A percentile compares a stretch with the other conserved stretches of the same genome.
phyloP scores from a whole-genome alignment of 139 green algal genomes.

The Chlamydomonas incerta region DNA sequence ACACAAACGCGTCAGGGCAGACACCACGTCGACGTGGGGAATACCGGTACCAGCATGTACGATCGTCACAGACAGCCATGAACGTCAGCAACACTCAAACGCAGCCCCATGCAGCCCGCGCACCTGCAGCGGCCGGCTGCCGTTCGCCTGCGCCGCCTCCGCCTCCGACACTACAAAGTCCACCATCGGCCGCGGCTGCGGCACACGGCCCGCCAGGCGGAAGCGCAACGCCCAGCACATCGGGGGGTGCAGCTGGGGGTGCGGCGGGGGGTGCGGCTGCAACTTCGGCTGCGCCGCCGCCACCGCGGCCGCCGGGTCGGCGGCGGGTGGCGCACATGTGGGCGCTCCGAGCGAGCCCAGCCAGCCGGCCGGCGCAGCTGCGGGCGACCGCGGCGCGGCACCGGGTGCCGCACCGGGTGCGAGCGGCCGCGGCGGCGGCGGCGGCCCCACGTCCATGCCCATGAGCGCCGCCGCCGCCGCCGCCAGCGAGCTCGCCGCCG shows the following conservation, averaged over 20 bases:
- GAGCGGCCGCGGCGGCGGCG: background rate
- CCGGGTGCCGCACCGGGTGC: background rate
- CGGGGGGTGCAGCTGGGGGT: no score
- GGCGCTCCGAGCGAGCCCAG: no score
- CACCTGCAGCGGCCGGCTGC: conserved; percentile 2
- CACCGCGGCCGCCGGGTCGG: no score
- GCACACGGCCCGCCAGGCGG: background rate
- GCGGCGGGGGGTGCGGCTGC: no score
- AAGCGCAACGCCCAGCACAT: background rate
- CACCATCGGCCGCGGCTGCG: conserved; percentile 25
- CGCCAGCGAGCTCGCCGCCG: background rate
- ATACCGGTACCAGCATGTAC: no score
- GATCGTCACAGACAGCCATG: no score
- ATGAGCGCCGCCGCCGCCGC: background rate
- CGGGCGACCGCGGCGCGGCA: no score
- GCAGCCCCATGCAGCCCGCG: no score
- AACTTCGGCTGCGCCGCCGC: background rate
- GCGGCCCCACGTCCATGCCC: background rate
- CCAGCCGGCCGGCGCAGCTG: background rate
- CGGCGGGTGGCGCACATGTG: no score
- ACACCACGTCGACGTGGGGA: no score
- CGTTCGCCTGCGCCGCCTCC: background rate
- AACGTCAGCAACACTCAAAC: no score
- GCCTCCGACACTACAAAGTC: conserved; percentile 33
- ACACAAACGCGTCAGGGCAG: no score